phyloP scores from a whole-genome alignment of 208 protist genomes.

The Acanthamoeba triangularis region DNA sequence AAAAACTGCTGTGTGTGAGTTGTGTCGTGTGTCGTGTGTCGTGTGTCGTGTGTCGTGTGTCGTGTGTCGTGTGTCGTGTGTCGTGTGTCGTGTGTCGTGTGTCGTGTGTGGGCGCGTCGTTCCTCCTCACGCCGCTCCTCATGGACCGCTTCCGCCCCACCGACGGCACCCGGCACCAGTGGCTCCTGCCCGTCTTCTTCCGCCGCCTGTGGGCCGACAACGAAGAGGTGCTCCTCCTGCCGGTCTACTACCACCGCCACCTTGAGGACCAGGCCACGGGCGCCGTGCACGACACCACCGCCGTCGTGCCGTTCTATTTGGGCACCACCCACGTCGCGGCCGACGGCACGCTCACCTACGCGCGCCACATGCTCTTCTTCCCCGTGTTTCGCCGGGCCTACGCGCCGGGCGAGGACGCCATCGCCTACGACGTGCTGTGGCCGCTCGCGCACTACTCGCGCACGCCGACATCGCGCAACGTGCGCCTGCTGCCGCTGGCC shows the following conservation, averaged over 20 bases:
- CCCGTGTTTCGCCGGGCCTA: background rate
- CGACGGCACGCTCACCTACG: slow-evolving; percentile 20
- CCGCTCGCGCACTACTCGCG: slow-evolving; percentile 37
- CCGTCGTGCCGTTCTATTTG: background rate
- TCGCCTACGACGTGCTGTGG: slow-evolving; percentile 36
- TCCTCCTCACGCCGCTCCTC: background rate
- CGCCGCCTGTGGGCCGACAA: slow-evolving; percentile 14
- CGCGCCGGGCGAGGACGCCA: background rate
- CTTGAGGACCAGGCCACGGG: background rate
- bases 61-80: no score
- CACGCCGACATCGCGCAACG: background rate
- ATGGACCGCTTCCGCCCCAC: background rate
- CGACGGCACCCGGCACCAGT: background rate
- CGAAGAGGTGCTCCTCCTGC: background rate
- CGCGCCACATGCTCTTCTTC: background rate
- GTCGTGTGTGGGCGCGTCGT: background rate
- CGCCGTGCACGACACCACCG: background rate
- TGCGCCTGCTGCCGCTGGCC: background rate
- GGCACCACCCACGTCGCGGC: background rate
- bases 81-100: no score
- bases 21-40: background rate
- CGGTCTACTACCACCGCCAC: slow-evolving; percentile 22
- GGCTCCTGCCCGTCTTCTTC: slow-evolving; percentile 23
- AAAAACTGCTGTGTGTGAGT: background rate
- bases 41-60: no score